Conservation (phyloP, 352 stramenopile genomes). For the Globisporangium acanthophoron region DNA sequence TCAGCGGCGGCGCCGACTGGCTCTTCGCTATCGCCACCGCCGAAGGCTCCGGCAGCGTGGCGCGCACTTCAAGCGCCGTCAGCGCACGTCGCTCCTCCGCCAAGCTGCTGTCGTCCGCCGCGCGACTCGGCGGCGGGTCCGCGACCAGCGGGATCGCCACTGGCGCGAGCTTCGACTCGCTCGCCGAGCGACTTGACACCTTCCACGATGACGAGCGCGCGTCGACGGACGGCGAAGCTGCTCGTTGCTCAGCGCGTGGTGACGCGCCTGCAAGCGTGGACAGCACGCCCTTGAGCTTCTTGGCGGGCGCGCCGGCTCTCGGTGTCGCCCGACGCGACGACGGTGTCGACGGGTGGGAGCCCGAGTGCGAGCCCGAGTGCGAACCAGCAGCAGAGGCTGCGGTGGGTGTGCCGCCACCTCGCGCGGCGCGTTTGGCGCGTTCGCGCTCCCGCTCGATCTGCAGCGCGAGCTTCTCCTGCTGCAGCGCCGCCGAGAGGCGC, state of each 20-base stretch:
- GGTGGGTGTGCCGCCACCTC: neutral
- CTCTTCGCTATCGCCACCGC: neutral
- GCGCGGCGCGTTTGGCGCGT: neutral
- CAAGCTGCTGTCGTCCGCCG: neutral
- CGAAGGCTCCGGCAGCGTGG: neutral
- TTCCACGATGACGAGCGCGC: neutral
- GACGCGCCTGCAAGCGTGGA: constrained; percentile 4
- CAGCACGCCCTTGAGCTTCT: constrained; percentile 4
- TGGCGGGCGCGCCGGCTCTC: neutral
- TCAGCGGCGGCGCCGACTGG: constrained; percentile 1
- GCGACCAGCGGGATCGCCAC: neutral
- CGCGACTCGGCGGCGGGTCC: neutral
- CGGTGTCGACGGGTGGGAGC: neutral
- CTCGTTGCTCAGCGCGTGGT: neutral
- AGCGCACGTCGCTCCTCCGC: constrained; percentile 12
- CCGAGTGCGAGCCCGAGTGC: too few relatives aligned
- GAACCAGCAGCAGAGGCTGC: too few relatives aligned
- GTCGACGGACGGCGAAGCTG: neutral
- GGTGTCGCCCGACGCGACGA: constrained; percentile 1
- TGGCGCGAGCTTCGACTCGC: neutral
- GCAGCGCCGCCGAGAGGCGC: constrained; percentile 24
- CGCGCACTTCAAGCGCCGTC: constrained; percentile 12
- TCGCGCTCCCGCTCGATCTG: constrained; percentile 20
- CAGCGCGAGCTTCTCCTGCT: constrained; percentile 29
- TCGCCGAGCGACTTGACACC: neutral